Evolutionary conservation across 257 asterid genomes (phyloP).

Genomic region (Rhazya stricta): DNA sequence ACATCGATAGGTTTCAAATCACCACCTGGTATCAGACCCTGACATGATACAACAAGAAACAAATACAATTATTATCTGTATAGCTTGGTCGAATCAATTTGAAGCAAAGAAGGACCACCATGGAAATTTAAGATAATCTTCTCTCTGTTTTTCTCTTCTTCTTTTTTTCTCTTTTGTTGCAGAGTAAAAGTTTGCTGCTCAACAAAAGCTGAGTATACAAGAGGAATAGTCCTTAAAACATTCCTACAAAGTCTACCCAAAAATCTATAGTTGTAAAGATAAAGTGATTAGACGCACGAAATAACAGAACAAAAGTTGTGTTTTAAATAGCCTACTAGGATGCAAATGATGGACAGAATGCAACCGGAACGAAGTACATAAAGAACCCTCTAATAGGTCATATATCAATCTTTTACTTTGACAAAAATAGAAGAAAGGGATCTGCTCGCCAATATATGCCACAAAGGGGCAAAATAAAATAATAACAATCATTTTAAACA

Average conservation of each 20-base stretch:
- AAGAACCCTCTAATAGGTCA: background rate
- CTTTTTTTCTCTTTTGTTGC: background rate
- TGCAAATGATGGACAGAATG: background rate
- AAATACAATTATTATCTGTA: background rate
- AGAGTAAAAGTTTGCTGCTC: background rate
- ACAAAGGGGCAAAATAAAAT: too few relatives aligned
- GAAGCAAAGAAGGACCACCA: background rate
- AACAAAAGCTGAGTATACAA: background rate
- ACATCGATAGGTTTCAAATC: constrained; percentile 73
- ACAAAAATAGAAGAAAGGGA: background rate
- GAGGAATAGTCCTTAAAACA: background rate
- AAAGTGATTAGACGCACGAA: too few relatives aligned
- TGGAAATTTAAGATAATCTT: background rate
- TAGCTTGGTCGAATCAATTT: background rate
- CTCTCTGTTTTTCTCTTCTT: background rate
- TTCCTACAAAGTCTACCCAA: background rate
- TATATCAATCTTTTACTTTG: background rate
- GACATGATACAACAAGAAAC: constrained; percentile 20
- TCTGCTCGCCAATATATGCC: background rate
- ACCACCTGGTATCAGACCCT: constrained; percentile 98
- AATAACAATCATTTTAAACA: too few relatives aligned
- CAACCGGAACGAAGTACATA: background rate
- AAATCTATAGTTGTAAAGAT: too few relatives aligned
- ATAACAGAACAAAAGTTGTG: too few relatives aligned
- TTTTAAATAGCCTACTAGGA: background rate